Base-by-base conservation (phyloP, 768 basidiomycete species). In the Tulasnella sp. region DNA sequence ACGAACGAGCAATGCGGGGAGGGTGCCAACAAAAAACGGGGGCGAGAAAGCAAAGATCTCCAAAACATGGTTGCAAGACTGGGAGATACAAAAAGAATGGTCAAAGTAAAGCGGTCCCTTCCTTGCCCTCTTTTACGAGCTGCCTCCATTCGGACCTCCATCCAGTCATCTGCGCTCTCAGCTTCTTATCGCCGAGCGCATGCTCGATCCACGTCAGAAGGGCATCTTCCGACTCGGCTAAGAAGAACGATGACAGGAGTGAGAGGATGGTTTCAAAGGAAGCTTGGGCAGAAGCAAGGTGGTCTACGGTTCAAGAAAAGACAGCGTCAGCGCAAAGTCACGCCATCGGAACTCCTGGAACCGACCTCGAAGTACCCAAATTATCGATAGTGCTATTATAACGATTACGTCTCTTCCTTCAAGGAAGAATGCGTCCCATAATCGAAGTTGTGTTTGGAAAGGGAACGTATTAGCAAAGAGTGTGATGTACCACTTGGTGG, bases 401-500 rank as follows among this genome's bases (percentile, higher is more conserved):
- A 98, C 87, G 80, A 98, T 94, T 0, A 96, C 85, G 82, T 99
- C 97, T 81, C 90, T 88, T 13, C 98, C 98, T 80, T 98, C 97
- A 29, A 96, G 84, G 70, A 98, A 86, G 82, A 98, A 93, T 15
- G 89, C 94, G 83, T 99, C 98, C 97, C 97, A 99, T 40, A 99
- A 83, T 79, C 98, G 88, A 37, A 99, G 85, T 85, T 98, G 96
- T 70, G 92, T 95, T 84, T 96, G 94, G 84, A 97, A 99, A 32
- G 97, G 95, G 61, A 99, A 92, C 0, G 94, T 93, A 83, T 97
- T 98, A 73, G 96, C 91, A 82, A 98, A 99, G 18, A 99, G 86
- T 2, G 98, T 99, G 84, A 99, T 99, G 83, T 98, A 99, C 98
- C 98, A 99, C 84, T 99, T 99, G 1, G 97, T 98, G 37, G 96